These are phyloP conservation scores for Colletotrichum musicola DNA, from an alignment of 2,329 filamentous ascomycete species.

Conservation along the genomic window DNA sequence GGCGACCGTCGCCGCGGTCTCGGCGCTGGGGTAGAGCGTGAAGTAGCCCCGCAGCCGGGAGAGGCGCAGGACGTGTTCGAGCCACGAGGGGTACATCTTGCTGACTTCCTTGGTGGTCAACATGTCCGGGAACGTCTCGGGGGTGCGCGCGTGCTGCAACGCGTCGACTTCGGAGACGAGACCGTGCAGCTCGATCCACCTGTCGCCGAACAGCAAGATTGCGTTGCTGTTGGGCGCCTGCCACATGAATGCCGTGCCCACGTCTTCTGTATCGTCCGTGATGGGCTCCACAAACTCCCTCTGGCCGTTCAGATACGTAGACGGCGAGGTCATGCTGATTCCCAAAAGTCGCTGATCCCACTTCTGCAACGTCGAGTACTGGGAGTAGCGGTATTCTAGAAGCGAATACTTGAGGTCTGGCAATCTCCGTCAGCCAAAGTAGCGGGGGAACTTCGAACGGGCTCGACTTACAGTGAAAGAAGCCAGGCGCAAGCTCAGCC, in stretches of 20 bases:
- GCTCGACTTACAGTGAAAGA: slow-evolving; percentile 75
- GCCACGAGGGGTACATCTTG: slow-evolving; percentile 78
- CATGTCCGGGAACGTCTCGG: slow-evolving; percentile 53
- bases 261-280: slow-evolving; percentile 47
- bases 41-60: slow-evolving; percentile 82
- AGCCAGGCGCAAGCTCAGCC: slow-evolving; percentile 82
- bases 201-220: slow-evolving; percentile 83
- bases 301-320: slow-evolving; percentile 71
- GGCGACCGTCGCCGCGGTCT: slow-evolving; percentile 68
- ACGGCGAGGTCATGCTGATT: slow-evolving; percentile 82
- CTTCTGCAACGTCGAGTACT: slow-evolving; percentile 54
- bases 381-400: slow-evolving; percentile 82
- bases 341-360: slow-evolving; percentile 75
- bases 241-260: slow-evolving; percentile 78
- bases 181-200: slow-evolving; percentile 87
- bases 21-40: slow-evolving; percentile 80
- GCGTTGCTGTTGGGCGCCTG: slow-evolving; percentile 88
- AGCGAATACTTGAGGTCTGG: slow-evolving; percentile 80
- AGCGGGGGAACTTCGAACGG: slow-evolving; percentile 42
- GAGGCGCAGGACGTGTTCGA: slow-evolving; percentile 82
- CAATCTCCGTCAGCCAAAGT: neutral
- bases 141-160: slow-evolving; percentile 48
- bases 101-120: slow-evolving; percentile 71
- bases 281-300: slow-evolving; percentile 63
- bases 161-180: slow-evolving; percentile 77